phyloP scores from a whole-genome alignment of 208 protist genomes.

The Phytomonas serpens region DNA sequence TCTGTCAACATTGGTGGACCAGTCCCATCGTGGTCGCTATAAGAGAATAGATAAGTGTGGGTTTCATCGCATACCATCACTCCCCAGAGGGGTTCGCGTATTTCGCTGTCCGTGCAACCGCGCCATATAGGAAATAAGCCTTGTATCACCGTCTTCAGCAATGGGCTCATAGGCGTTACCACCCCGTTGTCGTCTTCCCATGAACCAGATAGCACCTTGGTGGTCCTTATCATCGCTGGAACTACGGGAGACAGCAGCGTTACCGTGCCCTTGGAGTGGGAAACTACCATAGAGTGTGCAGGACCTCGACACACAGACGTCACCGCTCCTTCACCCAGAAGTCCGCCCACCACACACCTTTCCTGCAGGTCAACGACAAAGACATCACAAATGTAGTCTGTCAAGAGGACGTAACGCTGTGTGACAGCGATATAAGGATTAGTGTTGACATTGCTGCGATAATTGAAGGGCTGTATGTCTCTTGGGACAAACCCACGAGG shows the following conservation, averaged over 20 bases:
- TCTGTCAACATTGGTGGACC: background rate
- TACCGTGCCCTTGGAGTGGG: slow-evolving; percentile 23
- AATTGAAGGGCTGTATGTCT: background rate
- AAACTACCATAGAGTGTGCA: slow-evolving; percentile 22
- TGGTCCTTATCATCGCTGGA: background rate
- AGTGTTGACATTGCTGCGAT: background rate
- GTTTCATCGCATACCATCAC: background rate
- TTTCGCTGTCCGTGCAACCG: background rate
- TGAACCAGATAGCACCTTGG: background rate
- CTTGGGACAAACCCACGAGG: background rate
- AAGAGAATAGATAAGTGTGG: background rate
- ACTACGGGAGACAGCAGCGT: slow-evolving; percentile 19
- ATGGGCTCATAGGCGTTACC: slow-evolving; percentile 1
- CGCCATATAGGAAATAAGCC: slow-evolving; percentile 1
- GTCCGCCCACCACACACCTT: slow-evolving; percentile 28
- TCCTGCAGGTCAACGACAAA: slow-evolving; percentile 55
- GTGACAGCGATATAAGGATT: slow-evolving; percentile 13
- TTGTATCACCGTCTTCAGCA: background rate
- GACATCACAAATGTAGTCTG: slow-evolving; percentile 39
- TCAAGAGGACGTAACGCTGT: slow-evolving; percentile 41
- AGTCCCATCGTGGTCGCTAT: background rate
- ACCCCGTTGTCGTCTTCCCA: background rate
- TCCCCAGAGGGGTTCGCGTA: background rate
- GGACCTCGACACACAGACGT: slow-evolving; percentile 38
- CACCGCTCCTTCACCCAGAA: slow-evolving; percentile 43